Evolutionary conservation across 139 green algal genomes (phyloP), one percentile per base, ranked within the genome.

Genomic region (Deuterostichococcus epilithicus): DNA sequence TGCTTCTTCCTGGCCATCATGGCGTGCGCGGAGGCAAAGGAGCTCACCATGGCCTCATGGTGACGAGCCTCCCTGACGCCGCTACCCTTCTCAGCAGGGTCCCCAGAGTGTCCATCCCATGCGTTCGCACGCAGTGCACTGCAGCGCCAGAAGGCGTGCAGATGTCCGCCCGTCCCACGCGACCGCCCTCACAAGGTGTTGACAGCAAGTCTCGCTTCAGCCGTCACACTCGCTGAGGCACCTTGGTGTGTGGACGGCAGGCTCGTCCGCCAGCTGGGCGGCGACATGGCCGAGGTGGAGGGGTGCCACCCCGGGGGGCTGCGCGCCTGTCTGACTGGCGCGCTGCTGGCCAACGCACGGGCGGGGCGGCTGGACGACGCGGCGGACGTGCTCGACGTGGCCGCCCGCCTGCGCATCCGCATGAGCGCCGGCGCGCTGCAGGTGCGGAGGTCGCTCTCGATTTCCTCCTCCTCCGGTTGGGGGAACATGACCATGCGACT

Each of bases 1-100:
- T 63, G 52, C 52, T 63, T 63, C 52, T 63, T 63, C 52, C 52
- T 63, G 52, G 52, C 52, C 13, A 63, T 63, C 52, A 63, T 63
- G 52, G 52, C 52, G 18, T 30, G 28, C 18, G 20, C 52, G 20
- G 18, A 63, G 52, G 52, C 52, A 63, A 63, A 63, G 52, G 52
- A 63, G 52, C 52, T 63, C 52, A 63, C 52, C 52, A 63, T 63
- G 52, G 52, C 52, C 52, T 63, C 13, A 13, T 63, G 52, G 52
- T 63, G 52, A 25, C 18, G 42, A 52, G 13, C 13, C 42, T 52
- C 8, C n/a, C n/a, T n/a, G n/a, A n/a, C n/a, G n/a, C n/a, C n/a
- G n/a, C n/a, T n/a, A n/a, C n/a, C n/a, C n/a, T n/a, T n/a, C n/a
- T n/a, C 42, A 52, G 8, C 42, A 52, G 42, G 42, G 42, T 52